phyloP scores from a whole-genome alignment of 352 stramenopile species.

The Globisporangium uncinulatum region DNA sequence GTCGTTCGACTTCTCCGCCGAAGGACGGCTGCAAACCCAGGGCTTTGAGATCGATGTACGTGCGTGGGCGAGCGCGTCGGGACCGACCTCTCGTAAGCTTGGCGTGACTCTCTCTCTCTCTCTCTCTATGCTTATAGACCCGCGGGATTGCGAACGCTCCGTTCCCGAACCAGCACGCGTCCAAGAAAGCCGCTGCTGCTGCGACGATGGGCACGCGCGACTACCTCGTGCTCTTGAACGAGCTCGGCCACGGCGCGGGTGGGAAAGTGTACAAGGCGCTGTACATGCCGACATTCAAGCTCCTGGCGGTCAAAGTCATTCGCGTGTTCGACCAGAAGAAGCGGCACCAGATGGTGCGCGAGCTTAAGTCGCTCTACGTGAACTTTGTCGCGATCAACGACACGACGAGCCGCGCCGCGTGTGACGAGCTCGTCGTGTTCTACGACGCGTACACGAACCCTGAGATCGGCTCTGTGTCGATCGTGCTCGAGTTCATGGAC shows the following conservation, averaged over 20 bases:
- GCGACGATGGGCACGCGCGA: constrained; percentile 42
- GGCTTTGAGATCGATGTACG: constrained; percentile 83
- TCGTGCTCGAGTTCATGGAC: constrained; percentile 95
- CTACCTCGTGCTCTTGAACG: constrained; percentile 59
- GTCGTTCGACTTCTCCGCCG: constrained; percentile 79
- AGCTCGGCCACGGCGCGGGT: constrained; percentile 77
- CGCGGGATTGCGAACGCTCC: constrained; percentile 66
- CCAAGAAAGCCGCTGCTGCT: constrained; percentile 6
- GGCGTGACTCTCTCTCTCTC: too few relatives aligned
- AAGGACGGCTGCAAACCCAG: constrained; percentile 69
- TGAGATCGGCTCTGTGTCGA: constrained; percentile 79
- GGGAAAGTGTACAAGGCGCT: constrained; percentile 88
- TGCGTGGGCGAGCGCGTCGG: background rate
- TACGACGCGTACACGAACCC: constrained; percentile 92
- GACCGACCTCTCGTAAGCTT: too few relatives aligned
- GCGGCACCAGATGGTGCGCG: constrained; percentile 82
- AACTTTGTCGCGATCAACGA: constrained; percentile 74
- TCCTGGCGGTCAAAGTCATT: constrained; percentile 88
- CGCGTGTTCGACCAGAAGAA: constrained; percentile 86
- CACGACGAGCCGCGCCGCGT: constrained; percentile 34
- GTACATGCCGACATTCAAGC: constrained; percentile 83
- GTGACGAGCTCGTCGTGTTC: constrained; percentile 85
- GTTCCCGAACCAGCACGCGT: constrained; percentile 31
- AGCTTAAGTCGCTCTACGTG: constrained; percentile 80
- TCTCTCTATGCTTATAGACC: constrained; percentile 29